Percentiles rank a stretch among this genome's conserved stretches.
phyloP scores from a whole-genome alignment of 306 rosid species.

The Betula pendula region DNA sequence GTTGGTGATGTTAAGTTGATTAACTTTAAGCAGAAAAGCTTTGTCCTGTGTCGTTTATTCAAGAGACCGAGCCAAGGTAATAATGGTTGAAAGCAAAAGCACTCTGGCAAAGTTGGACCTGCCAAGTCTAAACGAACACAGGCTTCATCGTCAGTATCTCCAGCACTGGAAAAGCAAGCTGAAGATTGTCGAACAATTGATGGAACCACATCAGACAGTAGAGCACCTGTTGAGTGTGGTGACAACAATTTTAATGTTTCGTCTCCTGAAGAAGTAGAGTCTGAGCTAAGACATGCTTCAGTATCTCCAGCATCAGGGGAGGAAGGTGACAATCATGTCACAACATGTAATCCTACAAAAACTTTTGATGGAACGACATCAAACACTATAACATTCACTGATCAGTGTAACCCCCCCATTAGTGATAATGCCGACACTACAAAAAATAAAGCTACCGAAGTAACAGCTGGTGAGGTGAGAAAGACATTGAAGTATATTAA shows the following conservation, averaged over 20 bases:
- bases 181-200: too few species aligned
- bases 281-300: conserved; percentile 35
- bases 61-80: conserved; percentile 29
- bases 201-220: conserved; percentile 24
- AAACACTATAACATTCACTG: conserved; percentile 34
- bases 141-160: too few species aligned
- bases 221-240: neutral
- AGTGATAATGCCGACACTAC: conserved; percentile 25
- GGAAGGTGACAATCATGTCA: too few species aligned
- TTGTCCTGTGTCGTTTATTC: conserved; percentile 79
- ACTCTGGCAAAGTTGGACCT: neutral
- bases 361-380: conserved; percentile 48
- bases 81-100: neutral
- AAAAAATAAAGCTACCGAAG: conserved; percentile 23
- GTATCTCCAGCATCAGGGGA: conserved; percentile 23
- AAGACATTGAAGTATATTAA: neutral
- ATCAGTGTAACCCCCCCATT: conserved; percentile 33
- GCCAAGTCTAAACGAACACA: neutral
- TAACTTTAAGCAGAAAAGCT: conserved; percentile 55
- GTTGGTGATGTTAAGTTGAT: neutral
- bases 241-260: neutral
- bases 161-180: too few species aligned
- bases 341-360: neutral
- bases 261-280: conserved; percentile 56
- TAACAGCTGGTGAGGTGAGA: conserved; percentile 37